A percentile compares a stretch with the other conserved stretches of the same genome.
These are phyloP conservation scores for Spongospora subterranea DNA, from an alignment of 208 protist species.

Conservation along the genomic window DNA sequence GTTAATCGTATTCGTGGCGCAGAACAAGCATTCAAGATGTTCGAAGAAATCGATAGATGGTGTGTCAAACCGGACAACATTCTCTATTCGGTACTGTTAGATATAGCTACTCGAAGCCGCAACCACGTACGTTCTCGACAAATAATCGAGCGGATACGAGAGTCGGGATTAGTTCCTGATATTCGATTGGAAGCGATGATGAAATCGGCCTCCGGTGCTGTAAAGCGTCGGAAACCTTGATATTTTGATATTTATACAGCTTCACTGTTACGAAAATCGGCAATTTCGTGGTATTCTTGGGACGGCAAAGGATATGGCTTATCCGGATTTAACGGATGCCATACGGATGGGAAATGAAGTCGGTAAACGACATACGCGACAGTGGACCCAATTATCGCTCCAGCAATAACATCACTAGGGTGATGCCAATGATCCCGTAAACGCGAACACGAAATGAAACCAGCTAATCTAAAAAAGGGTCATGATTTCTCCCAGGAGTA, in stretches of 20 bases:
- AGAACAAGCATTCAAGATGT: background rate
- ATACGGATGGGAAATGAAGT: conserved; percentile 29
- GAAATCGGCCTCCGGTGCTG: background rate
- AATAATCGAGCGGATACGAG: background rate
- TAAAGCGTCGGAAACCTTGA: background rate
- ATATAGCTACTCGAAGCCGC: background rate
- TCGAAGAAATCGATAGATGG: background rate
- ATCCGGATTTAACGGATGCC: background rate
- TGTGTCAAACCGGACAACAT: background rate
- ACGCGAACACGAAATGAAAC: background rate
- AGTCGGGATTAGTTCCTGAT: background rate
- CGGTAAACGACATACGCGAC: background rate
- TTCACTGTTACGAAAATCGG: background rate
- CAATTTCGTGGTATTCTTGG: background rate
- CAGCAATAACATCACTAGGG: conserved; percentile 27
- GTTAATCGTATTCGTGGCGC: background rate
- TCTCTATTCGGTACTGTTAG: background rate
- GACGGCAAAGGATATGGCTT: background rate
- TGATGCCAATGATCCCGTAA: conserved; percentile 37
- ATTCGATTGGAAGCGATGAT: background rate
- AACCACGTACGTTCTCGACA: background rate
- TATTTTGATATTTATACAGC: background rate
- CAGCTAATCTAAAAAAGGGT: conserved; percentile 15
- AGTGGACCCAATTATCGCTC: background rate
- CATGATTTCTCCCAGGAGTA: background rate